Percentiles rank a stretch among this genome's conserved stretches.
Conservation (phyloP, 352 stramenopile genomes). For the Globisporangium sylvaticum region DNA sequence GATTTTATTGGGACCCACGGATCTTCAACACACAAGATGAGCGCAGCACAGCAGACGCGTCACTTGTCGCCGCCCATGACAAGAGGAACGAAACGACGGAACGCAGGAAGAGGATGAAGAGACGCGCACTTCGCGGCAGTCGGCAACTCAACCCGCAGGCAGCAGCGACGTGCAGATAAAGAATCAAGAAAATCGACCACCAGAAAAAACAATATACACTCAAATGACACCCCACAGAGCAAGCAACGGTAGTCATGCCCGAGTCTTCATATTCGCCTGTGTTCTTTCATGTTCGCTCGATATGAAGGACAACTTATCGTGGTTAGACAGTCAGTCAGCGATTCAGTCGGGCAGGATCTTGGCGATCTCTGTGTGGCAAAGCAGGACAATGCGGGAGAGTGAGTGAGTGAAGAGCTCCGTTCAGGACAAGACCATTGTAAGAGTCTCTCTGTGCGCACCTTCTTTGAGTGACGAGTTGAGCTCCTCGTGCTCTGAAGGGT, state of each 20-base stretch:
- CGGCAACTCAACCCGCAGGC: neutral
- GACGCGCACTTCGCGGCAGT: neutral
- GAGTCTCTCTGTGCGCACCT: neutral
- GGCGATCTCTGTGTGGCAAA: neutral
- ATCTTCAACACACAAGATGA: conserved; percentile 2
- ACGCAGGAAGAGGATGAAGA: neutral
- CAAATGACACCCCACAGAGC: neutral
- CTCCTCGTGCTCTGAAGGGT: conserved; percentile 57
- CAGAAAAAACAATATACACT: conserved; percentile 10
- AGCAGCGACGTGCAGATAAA: neutral
- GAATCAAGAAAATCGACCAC: conserved; percentile 1
- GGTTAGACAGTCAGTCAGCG: neutral
- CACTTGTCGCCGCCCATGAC: neutral
- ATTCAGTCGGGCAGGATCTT: conserved; percentile 10
- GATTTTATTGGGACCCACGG: neutral
- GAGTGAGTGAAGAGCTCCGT: neutral
- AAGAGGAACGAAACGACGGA: neutral
- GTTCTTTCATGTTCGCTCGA: neutral
- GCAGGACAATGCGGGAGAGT: neutral
- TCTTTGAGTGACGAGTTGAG: conserved; percentile 14
- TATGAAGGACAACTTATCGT: neutral
- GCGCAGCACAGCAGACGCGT: neutral
- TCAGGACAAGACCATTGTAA: neutral
- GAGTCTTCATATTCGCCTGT: neutral
- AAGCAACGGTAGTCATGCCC: neutral